Base-by-base conservation (phyloP, 2,329 filamentous ascomycete species). In the Nothophaeocryptopus gaeumannii region DNA sequence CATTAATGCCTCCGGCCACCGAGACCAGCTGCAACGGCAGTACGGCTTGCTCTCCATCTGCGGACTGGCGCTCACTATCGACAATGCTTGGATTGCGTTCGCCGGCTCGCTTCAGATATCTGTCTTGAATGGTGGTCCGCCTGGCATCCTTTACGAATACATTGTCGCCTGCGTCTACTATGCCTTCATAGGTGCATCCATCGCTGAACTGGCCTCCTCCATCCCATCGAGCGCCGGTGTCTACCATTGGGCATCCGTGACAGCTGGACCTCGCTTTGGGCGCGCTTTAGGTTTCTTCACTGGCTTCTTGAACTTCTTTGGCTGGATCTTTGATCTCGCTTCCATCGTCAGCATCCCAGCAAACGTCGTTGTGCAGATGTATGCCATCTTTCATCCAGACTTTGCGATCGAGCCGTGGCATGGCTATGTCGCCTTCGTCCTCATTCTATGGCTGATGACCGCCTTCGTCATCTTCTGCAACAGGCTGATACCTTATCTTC, bases 1-100 rank as follows among this genome's bases (percentile, higher is more conserved):
- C n/a, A 65, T 85, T 62, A 86, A 86, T 60, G 81, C 80, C 1
- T 82, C 82, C 2, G 82, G 83, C 5, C 81, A 85, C 65, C 73
- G 71, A 53, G 82, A 85, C 64, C 81, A 85, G 63, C 68, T 86
- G 33, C 76, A 78, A 50, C 74, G 82, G 12, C 83, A 85, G 60
- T 85, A 84, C 64, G 76, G 79, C 32, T 69, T 85, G 8, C 58
- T 83, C 39, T 78, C 77, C 43, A 77, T 84, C 36, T 80, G 80
- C 44, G 81, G 79, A 16, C 53, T 69, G 39, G 81, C 79, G 0
- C 67, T 85, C 43, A 84, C 80, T 1, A 79, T 83, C 16, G 82
- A 83, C 64, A 84, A 83, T 59, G 81, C 82, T 13, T 86, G 82
- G 82, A 76, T 82, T 46, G 80, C 81, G 5, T 69, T 84, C 51